Evolutionary conservation across 148 eudicot genomes (phyloP).

Genomic region (Fagopyrum tataricum): DNA sequence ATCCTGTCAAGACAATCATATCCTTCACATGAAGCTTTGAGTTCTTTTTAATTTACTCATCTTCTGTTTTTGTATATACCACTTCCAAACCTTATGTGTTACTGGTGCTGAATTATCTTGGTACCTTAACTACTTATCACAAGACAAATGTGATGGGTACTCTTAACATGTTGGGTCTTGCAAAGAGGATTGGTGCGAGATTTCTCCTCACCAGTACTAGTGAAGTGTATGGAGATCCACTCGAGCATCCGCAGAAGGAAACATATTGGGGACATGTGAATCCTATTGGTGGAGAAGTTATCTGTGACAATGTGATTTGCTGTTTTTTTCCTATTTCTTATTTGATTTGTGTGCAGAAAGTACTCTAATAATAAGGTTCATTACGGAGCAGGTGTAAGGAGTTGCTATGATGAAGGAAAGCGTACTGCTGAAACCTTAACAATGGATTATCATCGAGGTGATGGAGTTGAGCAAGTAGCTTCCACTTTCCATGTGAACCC

Average conservation of each 20-base stretch:
- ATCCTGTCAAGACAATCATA: conserved; percentile 97
- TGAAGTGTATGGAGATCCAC: conserved; percentile 88
- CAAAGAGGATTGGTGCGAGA: conserved; percentile 75
- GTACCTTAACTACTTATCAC: conserved; percentile 9
- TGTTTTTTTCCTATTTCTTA: background rate
- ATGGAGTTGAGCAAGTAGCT: conserved; percentile 52
- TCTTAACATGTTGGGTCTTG: conserved; percentile 46
- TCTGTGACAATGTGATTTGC: background rate
- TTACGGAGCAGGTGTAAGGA: conserved; percentile 50
- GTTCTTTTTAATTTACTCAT: background rate
- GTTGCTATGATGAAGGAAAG: conserved; percentile 88
- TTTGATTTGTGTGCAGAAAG: conserved; percentile 8
- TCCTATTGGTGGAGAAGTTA: conserved; percentile 49
- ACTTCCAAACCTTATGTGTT: background rate
- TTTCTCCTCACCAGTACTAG: conserved; percentile 82
- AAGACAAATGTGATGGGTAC: conserved; percentile 16
- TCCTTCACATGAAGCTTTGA: conserved; percentile 27
- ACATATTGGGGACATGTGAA: conserved; percentile 89
- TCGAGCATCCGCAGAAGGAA: conserved; percentile 88
- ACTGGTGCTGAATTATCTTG: background rate
- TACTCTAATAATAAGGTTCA: conserved; percentile 11
- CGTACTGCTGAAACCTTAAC: conserved; percentile 75
- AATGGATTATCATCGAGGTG: conserved; percentile 94
- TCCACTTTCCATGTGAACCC: background rate
- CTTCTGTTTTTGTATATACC: background rate